A percentile compares a stretch with the other conserved stretches of the same genome.
Conservation (phyloP, 441 rosid genomes). For the Hura crepitans region DNA sequence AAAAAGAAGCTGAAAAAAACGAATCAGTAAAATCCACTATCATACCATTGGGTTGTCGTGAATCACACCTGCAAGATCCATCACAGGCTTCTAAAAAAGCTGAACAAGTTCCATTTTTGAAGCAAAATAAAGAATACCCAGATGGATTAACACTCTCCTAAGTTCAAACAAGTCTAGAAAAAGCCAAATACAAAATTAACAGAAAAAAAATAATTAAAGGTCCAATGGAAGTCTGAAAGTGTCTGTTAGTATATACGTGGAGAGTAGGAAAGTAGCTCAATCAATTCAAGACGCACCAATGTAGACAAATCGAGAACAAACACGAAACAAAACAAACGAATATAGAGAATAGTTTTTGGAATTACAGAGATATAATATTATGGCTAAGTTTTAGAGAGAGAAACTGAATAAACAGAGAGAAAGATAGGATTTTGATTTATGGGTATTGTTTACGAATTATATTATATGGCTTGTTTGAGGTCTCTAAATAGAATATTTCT, state of each 20-base stretch:
- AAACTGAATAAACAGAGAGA: neutral
- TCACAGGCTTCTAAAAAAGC: slow-evolving; percentile 29
- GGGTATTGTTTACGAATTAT: neutral
- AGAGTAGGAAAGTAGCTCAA: slow-evolving; percentile 16
- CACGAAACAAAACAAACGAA: slow-evolving; percentile 34
- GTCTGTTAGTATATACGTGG: slow-evolving; percentile 1
- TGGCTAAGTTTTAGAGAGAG: slow-evolving; percentile 1
- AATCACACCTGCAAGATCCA: slow-evolving; percentile 60
- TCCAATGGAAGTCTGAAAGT: neutral
- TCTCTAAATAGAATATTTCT: slow-evolving; percentile 6
- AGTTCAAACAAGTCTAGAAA: neutral
- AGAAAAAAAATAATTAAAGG: neutral
- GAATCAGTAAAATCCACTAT: slow-evolving; percentile 14
- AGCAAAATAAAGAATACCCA: slow-evolving; percentile 19
- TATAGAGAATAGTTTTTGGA: slow-evolving; percentile 30
- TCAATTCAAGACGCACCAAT: slow-evolving; percentile 19
- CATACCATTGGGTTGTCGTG: slow-evolving; percentile 48
- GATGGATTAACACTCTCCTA: slow-evolving; percentile 14
- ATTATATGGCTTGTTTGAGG: neutral
- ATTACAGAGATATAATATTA: slow-evolving; percentile 22
- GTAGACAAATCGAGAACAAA: slow-evolving; percentile 34
- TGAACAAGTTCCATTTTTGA: slow-evolving; percentile 29
- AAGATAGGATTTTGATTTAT: neutral
- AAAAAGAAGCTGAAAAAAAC: neutral
- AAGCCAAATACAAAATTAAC: neutral